phyloP scores from a whole-genome alignment of 192 early-diverging fungal species.

The Coemansia erecta region DNA sequence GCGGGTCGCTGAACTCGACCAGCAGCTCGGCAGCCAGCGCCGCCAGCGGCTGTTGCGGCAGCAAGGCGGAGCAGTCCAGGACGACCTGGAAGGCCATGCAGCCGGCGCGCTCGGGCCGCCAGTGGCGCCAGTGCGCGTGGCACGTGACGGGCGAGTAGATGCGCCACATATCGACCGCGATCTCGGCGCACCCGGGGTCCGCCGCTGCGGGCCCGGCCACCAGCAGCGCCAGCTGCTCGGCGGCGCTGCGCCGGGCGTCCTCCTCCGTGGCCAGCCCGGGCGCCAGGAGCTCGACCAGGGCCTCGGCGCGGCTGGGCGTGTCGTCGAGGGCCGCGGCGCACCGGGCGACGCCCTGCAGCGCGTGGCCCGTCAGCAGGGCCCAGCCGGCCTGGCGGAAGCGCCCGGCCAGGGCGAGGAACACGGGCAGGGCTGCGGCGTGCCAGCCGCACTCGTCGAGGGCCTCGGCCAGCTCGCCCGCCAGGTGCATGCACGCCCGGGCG shows the following conservation, averaged over 20 bases:
- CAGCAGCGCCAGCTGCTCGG: background rate
- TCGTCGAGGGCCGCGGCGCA: slow-evolving; percentile 11
- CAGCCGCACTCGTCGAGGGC: background rate
- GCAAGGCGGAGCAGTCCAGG: slow-evolving; percentile 21
- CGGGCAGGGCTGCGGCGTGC: slow-evolving; percentile 6
- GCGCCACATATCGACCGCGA: slow-evolving; percentile 30
- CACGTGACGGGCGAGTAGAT: slow-evolving; percentile 38
- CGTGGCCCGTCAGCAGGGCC: slow-evolving; percentile 22
- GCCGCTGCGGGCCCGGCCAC: background rate
- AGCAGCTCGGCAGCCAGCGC: slow-evolving; percentile 16
- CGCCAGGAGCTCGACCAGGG: slow-evolving; percentile 29
- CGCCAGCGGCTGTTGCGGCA: background rate
- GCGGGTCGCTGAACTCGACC: slow-evolving; percentile 24
- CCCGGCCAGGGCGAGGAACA: slow-evolving; percentile 17
- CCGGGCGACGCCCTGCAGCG: slow-evolving; percentile 18
- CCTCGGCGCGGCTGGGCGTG: background rate
- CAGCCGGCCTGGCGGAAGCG: slow-evolving; percentile 34
- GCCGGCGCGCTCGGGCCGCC: background rate
- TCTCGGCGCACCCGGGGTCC: background rate
- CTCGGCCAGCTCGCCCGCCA: slow-evolving; percentile 31
- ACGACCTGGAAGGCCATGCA: slow-evolving; percentile 32
- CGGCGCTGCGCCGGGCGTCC: background rate
- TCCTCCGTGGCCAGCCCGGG: slow-evolving; percentile 6
- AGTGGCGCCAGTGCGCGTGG: slow-evolving; percentile 47
- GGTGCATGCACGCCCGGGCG: background rate